Conservation (phyloP, 2,329 filamentous ascomycete species). For the Xylaria multiplex region DNA sequence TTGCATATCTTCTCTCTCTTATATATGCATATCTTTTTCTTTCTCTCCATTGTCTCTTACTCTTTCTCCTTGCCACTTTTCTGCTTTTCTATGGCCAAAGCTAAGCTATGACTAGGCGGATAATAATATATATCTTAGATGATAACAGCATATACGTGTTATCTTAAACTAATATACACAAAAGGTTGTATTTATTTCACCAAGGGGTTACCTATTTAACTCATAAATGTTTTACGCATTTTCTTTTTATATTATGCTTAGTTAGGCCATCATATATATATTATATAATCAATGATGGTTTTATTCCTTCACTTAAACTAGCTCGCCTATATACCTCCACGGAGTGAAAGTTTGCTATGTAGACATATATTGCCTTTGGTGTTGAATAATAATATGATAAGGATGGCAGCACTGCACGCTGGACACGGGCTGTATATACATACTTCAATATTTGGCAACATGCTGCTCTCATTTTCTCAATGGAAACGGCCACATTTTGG, state of each 20-base stretch:
- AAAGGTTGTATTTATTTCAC: no score
- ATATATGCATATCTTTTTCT: neutral
- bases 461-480: neutral
- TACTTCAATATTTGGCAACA: neutral
- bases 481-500: neutral
- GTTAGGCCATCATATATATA: neutral
- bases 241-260: neutral
- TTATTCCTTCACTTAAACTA: neutral
- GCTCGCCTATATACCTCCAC: neutral
- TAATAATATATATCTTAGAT: no score
- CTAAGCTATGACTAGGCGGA: no score
- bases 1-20: neutral
- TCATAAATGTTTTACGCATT: neutral
- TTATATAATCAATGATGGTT: neutral
- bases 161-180: no score
- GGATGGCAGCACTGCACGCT: neutral
- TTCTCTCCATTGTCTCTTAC: no score
- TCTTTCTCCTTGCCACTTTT: no score
- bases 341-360: conserved; percentile 1
- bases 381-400: neutral
- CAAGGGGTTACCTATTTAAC: neutral
- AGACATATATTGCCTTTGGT: neutral
- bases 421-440: neutral
- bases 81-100: no score
- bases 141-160: no score